Percentiles rank a stretch among this genome's conserved stretches.
phyloP scores from a whole-genome alignment of 805 yeast species.

The Cyberlindnera meyerae region DNA sequence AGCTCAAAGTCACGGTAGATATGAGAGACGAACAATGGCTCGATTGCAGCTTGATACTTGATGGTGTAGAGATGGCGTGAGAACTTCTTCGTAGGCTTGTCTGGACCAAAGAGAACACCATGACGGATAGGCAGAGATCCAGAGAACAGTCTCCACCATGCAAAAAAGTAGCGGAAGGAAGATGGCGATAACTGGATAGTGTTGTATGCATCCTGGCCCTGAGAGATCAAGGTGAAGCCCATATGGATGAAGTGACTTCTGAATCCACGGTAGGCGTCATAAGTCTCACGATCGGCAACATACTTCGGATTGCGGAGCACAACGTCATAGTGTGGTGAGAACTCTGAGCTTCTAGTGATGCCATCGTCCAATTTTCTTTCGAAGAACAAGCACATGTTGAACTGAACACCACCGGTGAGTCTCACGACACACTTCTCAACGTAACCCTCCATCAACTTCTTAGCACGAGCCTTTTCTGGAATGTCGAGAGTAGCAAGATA shows the following conservation, averaged over 20 bases:
- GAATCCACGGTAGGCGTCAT: conserved; percentile 80
- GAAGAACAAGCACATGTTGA: conserved; percentile 53
- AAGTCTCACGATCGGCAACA: conserved; percentile 41
- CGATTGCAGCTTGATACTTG: conserved; percentile 69
- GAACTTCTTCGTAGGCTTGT: conserved; percentile 56
- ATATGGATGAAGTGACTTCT: conserved; percentile 79
- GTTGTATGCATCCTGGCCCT: conserved; percentile 46
- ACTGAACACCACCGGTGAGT: conserved; percentile 55
- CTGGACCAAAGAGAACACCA: conserved; percentile 64
- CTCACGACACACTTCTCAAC: conserved; percentile 53
- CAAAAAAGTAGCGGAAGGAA: conserved; percentile 60
- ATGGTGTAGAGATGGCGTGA: conserved; percentile 72
- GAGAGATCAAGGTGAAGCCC: conserved; percentile 51
- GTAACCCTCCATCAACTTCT: conserved; percentile 23
- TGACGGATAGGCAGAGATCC: conserved; percentile 75
- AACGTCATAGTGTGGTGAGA: conserved; percentile 58
- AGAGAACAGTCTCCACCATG: conserved; percentile 87
- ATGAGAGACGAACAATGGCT: conserved; percentile 73
- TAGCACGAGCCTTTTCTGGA: conserved; percentile 17
- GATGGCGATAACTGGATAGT: conserved; percentile 73
- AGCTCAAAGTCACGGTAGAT: conserved; percentile 49
- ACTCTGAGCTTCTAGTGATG: conserved; percentile 37
- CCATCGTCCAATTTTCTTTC: conserved; percentile 37
- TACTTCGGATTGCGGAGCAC: conserved; percentile 50
- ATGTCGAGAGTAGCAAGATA: conserved; percentile 31